phyloP scores from a whole-genome alignment of 2,329 filamentous ascomycete genomes.

The Alternaria gaisen region DNA sequence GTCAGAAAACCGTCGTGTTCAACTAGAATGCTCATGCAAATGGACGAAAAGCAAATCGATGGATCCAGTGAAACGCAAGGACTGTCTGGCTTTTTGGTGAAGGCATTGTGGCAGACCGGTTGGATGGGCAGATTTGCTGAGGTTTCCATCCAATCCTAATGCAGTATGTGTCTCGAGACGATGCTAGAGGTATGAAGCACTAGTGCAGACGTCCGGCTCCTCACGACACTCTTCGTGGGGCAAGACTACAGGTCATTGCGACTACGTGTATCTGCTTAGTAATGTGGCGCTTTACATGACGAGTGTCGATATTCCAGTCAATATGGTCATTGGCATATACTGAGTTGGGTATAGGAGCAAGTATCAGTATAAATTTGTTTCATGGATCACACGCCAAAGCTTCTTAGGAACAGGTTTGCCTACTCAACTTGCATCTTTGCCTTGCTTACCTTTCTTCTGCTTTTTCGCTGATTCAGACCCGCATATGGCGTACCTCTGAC shows the following conservation, averaged over 20 bases:
- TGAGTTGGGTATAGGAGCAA: too few relatives aligned
- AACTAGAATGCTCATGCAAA: slow-evolving; percentile 46
- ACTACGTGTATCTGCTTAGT: too few relatives aligned
- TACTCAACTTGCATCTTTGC: not conserved
- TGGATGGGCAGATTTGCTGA: not conserved
- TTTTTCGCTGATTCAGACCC: slow-evolving; percentile 12
- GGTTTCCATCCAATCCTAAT: not conserved
- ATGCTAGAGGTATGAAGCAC: slow-evolving; percentile 19
- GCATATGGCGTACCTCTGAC: slow-evolving; percentile 35
- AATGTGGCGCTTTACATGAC: too few relatives aligned
- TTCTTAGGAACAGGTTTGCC: too few relatives aligned
- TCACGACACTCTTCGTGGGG: slow-evolving; percentile 23
- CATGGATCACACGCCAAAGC: too few relatives aligned
- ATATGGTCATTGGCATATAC: too few relatives aligned
- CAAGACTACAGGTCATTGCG: not conserved
- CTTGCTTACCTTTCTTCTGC: not conserved
- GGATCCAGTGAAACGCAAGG: not conserved
- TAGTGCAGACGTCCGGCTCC: slow-evolving; percentile 22
- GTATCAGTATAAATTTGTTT: not conserved
- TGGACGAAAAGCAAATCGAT: not conserved
- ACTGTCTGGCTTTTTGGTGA: not conserved
- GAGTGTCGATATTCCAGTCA: too few relatives aligned
- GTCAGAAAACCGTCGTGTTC: slow-evolving; percentile 82
- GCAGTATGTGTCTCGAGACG: slow-evolving; percentile 20
- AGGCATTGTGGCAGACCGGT: not conserved